phyloP scores from a whole-genome alignment of 176 grass and related monocot species.

The Rhynchospora tenuis region DNA sequence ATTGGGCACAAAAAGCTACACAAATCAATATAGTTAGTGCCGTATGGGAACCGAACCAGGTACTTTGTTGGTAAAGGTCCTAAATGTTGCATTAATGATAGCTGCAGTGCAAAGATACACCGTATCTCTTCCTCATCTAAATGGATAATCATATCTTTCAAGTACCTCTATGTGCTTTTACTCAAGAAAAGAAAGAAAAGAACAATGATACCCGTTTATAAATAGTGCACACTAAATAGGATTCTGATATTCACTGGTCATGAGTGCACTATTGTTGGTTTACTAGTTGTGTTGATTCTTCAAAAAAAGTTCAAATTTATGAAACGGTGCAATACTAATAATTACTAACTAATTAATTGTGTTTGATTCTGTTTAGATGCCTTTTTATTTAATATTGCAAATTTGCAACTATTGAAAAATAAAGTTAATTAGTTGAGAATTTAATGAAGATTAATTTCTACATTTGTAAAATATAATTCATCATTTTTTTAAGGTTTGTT shows the following conservation, averaged over 20 bases:
- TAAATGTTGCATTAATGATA: conserved; percentile 7
- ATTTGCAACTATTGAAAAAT: not conserved
- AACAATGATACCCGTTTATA: not conserved
- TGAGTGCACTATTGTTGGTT: not conserved
- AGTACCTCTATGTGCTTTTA: not conserved
- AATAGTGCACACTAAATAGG: not conserved
- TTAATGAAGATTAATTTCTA: not conserved
- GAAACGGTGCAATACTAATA: no score
- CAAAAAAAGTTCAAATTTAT: not conserved
- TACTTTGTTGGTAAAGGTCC: not conserved
- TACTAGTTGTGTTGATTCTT: not conserved
- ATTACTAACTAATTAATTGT: no score
- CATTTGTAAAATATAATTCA: not conserved
- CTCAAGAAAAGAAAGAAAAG: not conserved
- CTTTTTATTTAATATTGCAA: not conserved
- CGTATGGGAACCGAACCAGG: not conserved
- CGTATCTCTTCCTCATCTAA: not conserved
- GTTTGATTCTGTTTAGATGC: not conserved
- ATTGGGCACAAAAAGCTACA: not conserved
- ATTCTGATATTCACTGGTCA: not conserved
- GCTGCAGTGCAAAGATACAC: not conserved
- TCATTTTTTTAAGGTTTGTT: no score
- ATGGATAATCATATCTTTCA: not conserved
- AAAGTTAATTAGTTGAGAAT: not conserved
- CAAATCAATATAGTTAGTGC: not conserved